Evolutionary conservation across 2,329 filamentous ascomycete genomes (phyloP).

Genomic region (Acarospora socialis): DNA sequence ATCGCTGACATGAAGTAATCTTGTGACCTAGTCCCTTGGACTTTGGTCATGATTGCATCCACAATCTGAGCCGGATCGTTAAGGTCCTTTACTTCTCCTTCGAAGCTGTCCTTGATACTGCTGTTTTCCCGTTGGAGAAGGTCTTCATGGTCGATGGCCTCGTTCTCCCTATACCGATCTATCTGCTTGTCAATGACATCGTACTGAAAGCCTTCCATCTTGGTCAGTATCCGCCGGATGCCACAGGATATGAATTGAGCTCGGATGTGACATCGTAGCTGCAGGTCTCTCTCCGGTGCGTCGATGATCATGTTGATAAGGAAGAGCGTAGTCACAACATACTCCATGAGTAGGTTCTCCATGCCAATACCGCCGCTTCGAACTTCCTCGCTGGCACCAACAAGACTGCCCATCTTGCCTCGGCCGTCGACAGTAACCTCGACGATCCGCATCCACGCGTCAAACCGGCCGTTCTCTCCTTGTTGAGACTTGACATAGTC

Average conservation of each 20-base stretch:
- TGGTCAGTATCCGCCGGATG: slow-evolving; percentile 81
- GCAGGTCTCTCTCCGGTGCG: slow-evolving; percentile 73
- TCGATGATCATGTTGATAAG: slow-evolving; percentile 95
- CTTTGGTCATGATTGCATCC: slow-evolving; percentile 76
- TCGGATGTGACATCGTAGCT: slow-evolving; percentile 82
- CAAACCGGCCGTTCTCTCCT: slow-evolving; percentile 87
- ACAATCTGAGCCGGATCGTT: slow-evolving; percentile 87
- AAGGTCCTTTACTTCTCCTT: slow-evolving; percentile 78
- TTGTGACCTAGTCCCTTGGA: slow-evolving; percentile 70
- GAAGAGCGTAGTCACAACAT: slow-evolving; percentile 86
- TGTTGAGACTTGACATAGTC: slow-evolving; percentile 80
- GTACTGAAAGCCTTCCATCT: slow-evolving; percentile 98
- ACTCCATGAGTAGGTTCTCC: slow-evolving; percentile 98
- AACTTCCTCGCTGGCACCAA: slow-evolving; percentile 91
- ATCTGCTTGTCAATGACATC: slow-evolving; percentile 98
- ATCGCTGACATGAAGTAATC: slow-evolving; percentile 94
- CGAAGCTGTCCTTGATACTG: slow-evolving; percentile 76
- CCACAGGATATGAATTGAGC: slow-evolving; percentile 94
- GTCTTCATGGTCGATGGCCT: slow-evolving; percentile 97
- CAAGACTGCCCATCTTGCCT: slow-evolving; percentile 96
- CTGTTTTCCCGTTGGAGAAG: slow-evolving; percentile 82
- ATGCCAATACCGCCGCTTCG: slow-evolving; percentile 93
- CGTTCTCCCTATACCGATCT: slow-evolving; percentile 81
- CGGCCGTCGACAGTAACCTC: slow-evolving; percentile 94
- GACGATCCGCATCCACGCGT: slow-evolving; percentile 96